These are phyloP conservation scores for Xylaria sp. DNA, from an alignment of 2,329 filamentous ascomycete species.

Conservation along the genomic window DNA sequence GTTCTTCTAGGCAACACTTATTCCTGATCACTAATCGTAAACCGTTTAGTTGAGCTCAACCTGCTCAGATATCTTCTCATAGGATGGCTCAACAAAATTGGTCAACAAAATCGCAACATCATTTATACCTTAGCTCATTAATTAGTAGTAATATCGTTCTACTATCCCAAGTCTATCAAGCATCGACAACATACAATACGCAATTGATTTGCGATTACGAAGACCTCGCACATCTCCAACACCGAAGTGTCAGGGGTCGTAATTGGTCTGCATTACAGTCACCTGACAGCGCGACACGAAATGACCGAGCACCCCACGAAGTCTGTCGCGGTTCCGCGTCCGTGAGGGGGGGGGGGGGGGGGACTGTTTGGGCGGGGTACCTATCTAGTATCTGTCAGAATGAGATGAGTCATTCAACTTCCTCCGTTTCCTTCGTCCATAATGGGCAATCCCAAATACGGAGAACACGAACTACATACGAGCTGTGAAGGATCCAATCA, in stretches of 20 bases:
- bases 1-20: neutral
- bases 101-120: conserved; percentile 15
- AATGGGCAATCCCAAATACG: neutral
- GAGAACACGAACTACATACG: neutral
- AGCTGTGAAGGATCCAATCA: conserved; percentile 11
- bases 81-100: conserved; percentile 23
- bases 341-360: too few species aligned
- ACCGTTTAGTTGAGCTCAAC: conserved; percentile 18
- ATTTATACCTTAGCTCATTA: neutral
- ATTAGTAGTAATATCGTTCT: neutral
- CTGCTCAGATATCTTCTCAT: conserved; percentile 1
- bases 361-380: conserved; percentile 11
- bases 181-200: neutral
- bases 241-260: conserved; percentile 14
- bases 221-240: conserved; percentile 18
- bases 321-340: conserved; percentile 15
- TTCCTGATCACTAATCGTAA: conserved; percentile 26
- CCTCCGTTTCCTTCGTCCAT: neutral
- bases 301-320: neutral
- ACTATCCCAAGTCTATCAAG: neutral
- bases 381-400: neutral
- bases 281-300: conserved; percentile 45
- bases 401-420: neutral
- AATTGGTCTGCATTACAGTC: conserved; percentile 32
- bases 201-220: neutral